A percentile compares a stretch with the other conserved stretches of the same genome.
Evolutionary conservation across 768 basidiomycete genomes (phyloP).

Genomic region (Leucosporidium creatinivorum): DNA sequence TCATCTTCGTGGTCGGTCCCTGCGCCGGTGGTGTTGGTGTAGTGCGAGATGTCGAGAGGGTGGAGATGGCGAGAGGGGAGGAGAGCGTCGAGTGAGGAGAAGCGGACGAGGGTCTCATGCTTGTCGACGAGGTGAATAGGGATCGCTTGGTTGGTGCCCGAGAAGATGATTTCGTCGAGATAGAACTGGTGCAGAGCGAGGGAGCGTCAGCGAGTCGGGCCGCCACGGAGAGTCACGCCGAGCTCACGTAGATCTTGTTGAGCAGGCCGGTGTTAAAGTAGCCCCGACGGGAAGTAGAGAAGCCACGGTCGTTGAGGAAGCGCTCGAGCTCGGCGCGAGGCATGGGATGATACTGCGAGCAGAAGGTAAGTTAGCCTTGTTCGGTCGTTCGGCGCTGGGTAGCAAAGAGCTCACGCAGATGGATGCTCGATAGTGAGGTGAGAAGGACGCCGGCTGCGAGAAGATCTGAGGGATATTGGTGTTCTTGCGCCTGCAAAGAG

Average conservation of each 20-base stretch:
- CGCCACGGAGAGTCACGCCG: neutral
- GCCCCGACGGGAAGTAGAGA: slow-evolving; percentile 48
- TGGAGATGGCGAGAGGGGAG: neutral
- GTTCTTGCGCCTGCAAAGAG: slow-evolving; percentile 59
- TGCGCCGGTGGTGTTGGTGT: slow-evolving; percentile 45
- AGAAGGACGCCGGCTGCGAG: slow-evolving; percentile 55
- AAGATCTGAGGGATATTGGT: slow-evolving; percentile 50
- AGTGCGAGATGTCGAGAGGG: neutral
- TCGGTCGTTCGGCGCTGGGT: neutral
- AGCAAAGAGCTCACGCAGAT: slow-evolving; percentile 47
- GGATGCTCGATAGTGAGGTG: slow-evolving; percentile 62
- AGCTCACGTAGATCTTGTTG: slow-evolving; percentile 60
- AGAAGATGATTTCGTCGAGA: slow-evolving; percentile 19
- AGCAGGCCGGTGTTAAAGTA: slow-evolving; percentile 47
- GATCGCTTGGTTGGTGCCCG: slow-evolving; percentile 48
- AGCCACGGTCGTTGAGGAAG: slow-evolving; percentile 58
- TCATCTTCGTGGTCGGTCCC: slow-evolving; percentile 53
- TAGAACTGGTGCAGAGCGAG: slow-evolving; percentile 20
- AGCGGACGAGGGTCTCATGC: slow-evolving; percentile 47
- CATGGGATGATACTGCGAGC: slow-evolving; percentile 45
- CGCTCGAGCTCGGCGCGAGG: slow-evolving; percentile 57
- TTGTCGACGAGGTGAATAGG: slow-evolving; percentile 55
- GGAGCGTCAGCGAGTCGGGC: neutral
- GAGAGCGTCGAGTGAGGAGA: slow-evolving; percentile 37
- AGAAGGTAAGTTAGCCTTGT: neutral